phyloP scores from a whole-genome alignment of 805 yeast genomes.

The Lipomyces mesembrius region DNA sequence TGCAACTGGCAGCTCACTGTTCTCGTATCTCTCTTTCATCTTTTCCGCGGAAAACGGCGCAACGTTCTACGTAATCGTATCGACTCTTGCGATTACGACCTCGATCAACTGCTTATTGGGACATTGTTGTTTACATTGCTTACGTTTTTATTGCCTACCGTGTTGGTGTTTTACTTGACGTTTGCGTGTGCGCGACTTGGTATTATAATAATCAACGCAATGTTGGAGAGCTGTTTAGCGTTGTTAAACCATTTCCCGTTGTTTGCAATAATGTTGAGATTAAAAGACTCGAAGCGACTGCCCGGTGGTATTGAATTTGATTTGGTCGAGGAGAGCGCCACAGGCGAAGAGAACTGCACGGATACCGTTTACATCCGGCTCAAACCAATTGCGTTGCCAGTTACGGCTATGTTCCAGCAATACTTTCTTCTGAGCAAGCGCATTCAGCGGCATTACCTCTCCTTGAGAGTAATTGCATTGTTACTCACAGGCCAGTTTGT shows the following conservation, averaged over 20 bases:
- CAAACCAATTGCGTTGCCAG: slow-evolving; percentile 52
- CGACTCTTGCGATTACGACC: slow-evolving; percentile 80
- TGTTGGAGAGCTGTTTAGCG: slow-evolving; percentile 64
- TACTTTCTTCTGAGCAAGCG: slow-evolving; percentile 51
- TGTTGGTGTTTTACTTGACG: slow-evolving; percentile 76
- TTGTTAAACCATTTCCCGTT: slow-evolving; percentile 82
- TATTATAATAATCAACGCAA: slow-evolving; percentile 54
- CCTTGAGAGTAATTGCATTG: slow-evolving; percentile 49
- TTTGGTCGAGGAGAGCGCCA: slow-evolving; percentile 18
- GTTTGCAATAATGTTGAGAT: slow-evolving; percentile 74
- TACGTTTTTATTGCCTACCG: slow-evolving; percentile 82
- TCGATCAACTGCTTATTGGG: slow-evolving; percentile 87
- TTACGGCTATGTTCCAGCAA: slow-evolving; percentile 55
- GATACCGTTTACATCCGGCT: not conserved
- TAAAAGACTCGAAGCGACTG: slow-evolving; percentile 75
- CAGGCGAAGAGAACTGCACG: not conserved
- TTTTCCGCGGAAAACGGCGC: slow-evolving; percentile 87
- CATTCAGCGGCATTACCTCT: slow-evolving; percentile 52
- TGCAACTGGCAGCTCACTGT: slow-evolving; percentile 75
- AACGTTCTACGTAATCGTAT: slow-evolving; percentile 83
- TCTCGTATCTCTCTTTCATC: slow-evolving; percentile 72
- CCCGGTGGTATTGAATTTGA: slow-evolving; percentile 61
- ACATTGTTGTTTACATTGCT: slow-evolving; percentile 83
- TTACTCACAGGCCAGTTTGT: slow-evolving; percentile 55
- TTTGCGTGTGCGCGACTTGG: slow-evolving; percentile 66